Evolutionary conservation across 106 monocot species (phyloP), one percentile per base, ranked within the genome.

Genomic region (Dendrobium huoshanense): DNA sequence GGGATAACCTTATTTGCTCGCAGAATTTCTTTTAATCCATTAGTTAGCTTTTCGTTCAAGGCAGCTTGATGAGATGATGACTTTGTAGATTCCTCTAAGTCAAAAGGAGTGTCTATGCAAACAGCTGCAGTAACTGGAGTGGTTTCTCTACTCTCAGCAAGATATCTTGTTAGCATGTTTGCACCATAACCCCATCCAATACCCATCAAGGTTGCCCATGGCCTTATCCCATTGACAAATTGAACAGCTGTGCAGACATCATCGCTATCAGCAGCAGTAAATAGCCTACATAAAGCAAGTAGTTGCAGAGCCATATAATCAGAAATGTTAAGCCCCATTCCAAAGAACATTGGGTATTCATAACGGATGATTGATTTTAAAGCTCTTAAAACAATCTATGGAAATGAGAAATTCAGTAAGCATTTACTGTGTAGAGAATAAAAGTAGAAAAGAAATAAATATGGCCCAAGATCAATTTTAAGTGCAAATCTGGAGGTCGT

Each of bases 221-320:
- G 93, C 77, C 98, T 86, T 47, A 80, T 42, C 48, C 58, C 82
- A 73, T 83, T 95, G 48, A 99, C 47, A 79, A 88, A 95, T 27
- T 83, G 85, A 51, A 99, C 61, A 80, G 86, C 92, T 82, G 91
- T 91, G 83, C 75, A 79, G 80, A 99, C 76, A 93, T 95, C 98
- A 82, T 99, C 98, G 80, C 98, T 99, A 81, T 99, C 98, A 87
- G 95, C 95, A 82, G 92, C 92, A 78, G 98, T 95, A 91, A 99
- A 99, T 87, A 99, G 90, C 95, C 98, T 99, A 86, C 88, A 93
- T 82, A 85, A 80, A 92, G 64, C 74, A 79, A 77, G 49, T 68
- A 78, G 48, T 75, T 81, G 55, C 83, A 41, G 59, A 74, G 58
- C 18, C 42, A 76, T 64, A 81, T 64, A 80, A 84, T 78, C 75